Percentiles rank a stretch among this genome's conserved stretches.
Evolutionary conservation across 2,329 filamentous ascomycete genomes (phyloP).

Genomic region (Alternaria sp.): DNA sequence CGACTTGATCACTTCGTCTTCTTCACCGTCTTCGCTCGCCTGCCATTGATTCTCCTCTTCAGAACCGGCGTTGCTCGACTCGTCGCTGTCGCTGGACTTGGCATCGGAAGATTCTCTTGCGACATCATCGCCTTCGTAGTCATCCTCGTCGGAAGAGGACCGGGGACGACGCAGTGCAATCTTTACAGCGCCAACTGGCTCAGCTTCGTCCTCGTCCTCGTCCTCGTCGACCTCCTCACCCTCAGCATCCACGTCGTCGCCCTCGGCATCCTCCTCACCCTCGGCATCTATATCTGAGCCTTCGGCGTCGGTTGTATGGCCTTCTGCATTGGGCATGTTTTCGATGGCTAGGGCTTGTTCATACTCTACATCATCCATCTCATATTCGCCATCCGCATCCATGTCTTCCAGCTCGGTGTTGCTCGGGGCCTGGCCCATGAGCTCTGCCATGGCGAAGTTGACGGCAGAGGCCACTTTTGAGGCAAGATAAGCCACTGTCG

Average conservation of each 20-base stretch:
- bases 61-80: conserved; percentile 57
- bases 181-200: conserved; percentile 55
- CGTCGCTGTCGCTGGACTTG: conserved; percentile 52
- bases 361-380: conserved; percentile 50
- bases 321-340: conserved; percentile 38
- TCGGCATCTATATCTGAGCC: conserved; percentile 58
- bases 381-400: conserved; percentile 52
- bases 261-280: conserved; percentile 61
- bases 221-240: conserved; percentile 57
- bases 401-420: conserved; percentile 47
- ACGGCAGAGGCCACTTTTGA: conserved; percentile 53
- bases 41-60: conserved; percentile 66
- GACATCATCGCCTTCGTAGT: conserved; percentile 52
- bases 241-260: conserved; percentile 58
- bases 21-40: conserved; percentile 63
- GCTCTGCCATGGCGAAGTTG: conserved; percentile 55
- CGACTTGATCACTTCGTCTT: conserved; percentile 63
- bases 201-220: conserved; percentile 60
- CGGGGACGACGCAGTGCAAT: conserved; percentile 41
- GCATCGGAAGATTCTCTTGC: conserved; percentile 49
- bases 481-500: conserved; percentile 50
- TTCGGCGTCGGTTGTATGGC: conserved; percentile 51
- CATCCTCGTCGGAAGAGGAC: conserved; percentile 53
- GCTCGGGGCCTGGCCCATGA: conserved; percentile 47
- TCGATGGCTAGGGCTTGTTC: conserved; percentile 32